These are phyloP conservation scores for Verruconis gallopava DNA, from an alignment of 2,329 filamentous ascomycete genomes.

Conservation along the genomic window DNA sequence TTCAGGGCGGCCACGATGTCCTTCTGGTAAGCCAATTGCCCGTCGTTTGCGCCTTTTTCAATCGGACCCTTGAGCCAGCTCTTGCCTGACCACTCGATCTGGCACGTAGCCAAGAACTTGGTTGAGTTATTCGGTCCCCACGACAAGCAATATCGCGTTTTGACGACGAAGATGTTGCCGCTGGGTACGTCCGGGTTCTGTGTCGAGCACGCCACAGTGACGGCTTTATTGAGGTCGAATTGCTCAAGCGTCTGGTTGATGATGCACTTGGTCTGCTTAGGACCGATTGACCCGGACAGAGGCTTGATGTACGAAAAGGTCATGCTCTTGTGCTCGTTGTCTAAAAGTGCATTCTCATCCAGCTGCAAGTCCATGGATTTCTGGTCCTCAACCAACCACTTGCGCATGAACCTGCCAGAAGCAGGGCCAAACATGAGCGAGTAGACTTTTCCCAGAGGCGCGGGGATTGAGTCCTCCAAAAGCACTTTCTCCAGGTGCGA, in stretches of 20 bases:
- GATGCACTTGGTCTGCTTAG: conserved; percentile 88
- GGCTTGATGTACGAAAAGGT: conserved; percentile 87
- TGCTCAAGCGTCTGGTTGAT: conserved; percentile 74
- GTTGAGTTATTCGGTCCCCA: conserved; percentile 86
- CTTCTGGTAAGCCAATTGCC: conserved; percentile 71
- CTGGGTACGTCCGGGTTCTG: conserved; percentile 91
- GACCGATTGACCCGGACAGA: conserved; percentile 69
- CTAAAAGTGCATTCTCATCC: conserved; percentile 43
- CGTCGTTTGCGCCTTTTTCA: conserved; percentile 87
- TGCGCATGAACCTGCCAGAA: conserved; percentile 70
- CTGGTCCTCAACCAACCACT: conserved; percentile 75
- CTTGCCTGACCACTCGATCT: conserved; percentile 92
- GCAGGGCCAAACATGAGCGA: conserved; percentile 72
- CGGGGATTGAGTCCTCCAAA: conserved; percentile 74
- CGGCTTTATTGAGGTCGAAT: conserved; percentile 74
- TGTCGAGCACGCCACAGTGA: conserved; percentile 70
- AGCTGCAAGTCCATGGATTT: conserved; percentile 72
- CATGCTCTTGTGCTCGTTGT: conserved; percentile 64
- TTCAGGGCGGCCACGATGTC: conserved; percentile 66
- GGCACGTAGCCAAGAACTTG: conserved; percentile 73
- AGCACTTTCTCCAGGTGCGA: conserved; percentile 75
- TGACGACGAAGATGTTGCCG: conserved; percentile 80
- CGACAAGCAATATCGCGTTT: conserved; percentile 87
- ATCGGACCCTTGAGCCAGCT: conserved; percentile 97
- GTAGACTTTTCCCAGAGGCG: conserved; percentile 86